Base-by-base conservation (phyloP, 2,329 filamentous ascomycete genomes). In the Thelonectria discophora region DNA sequence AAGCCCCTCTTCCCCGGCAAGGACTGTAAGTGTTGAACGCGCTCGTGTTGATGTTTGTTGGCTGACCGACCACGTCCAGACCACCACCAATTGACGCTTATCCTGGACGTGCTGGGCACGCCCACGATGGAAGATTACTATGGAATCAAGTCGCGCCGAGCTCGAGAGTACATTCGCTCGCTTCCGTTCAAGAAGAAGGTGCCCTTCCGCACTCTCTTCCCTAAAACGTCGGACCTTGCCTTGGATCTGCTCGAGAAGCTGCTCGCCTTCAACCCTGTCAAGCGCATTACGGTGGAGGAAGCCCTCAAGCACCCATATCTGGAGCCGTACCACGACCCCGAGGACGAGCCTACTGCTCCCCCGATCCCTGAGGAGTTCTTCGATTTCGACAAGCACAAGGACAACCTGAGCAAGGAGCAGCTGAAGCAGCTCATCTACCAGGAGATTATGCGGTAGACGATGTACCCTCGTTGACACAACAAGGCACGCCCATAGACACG, bases 41-140 rank as follows among this genome's bases (percentile, higher is more conserved):
- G 12, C 5, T 12, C 5, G 11, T 11, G 18, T 30, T 30, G 45
- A 47, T 6, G 15, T 12, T 12, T 51, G 13, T 27, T 50, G 60
- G 9, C 64, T 64, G n/a, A 65, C 59, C 47, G 42, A 52, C 18
- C 12, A 12, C 20, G 18, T n/a, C 24, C 69, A 97, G 93, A 99
- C 77, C 95, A 99, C 80, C 95, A 99, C 81, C 95, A 99, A 80
- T 83, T 99, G 72, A 99, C 95, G 7, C 85, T 99, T 65, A 99
- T 99, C 74, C 85, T 99, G 69, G 95, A 99, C 72, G 94, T 99
- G 53, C 90, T 99, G 62, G 95, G 95, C 67, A 99, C 95, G 3
- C 95, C 95, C 3, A 99, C 95, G 12, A 99, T 99, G 95, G 95
- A 99, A 78, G 95, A 99, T 77, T 99, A 99, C 86, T 99, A 99